Conservation (phyloP, 2,329 filamentous ascomycete genomes). For the Tolypocladium tundrense region DNA sequence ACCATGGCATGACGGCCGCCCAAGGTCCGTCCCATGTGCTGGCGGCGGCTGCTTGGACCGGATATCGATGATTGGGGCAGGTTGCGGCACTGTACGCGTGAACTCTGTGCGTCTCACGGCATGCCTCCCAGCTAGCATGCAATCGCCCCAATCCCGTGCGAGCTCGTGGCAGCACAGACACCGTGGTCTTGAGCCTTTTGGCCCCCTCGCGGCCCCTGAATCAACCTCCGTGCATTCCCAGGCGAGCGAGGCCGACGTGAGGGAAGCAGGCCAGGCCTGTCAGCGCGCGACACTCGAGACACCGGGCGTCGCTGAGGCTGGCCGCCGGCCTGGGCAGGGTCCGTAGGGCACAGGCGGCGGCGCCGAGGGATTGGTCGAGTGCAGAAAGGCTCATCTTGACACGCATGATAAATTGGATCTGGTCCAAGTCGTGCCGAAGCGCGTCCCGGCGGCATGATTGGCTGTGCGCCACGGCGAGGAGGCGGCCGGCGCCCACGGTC, state of each 20-base stretch:
- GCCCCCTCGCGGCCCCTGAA: background rate
- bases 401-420: slow-evolving; percentile 9
- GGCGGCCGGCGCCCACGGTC: background rate
- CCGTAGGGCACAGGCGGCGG: background rate
- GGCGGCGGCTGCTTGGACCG: background rate
- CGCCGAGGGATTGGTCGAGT: slow-evolving; percentile 4
- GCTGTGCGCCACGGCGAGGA: background rate
- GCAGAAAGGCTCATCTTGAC: slow-evolving; percentile 10
- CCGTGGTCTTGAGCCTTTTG: background rate
- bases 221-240: background rate
- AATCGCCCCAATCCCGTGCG: background rate
- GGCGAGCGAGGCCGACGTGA: background rate
- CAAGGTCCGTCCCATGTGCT: too few species aligned
- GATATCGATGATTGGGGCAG: background rate
- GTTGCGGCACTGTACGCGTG: background rate
- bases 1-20: background rate
- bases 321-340: background rate
- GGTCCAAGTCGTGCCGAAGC: slow-evolving; percentile 7
- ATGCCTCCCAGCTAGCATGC: background rate
- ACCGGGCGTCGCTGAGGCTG: background rate
- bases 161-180: background rate
- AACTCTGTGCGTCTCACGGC: background rate
- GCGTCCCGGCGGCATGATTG: slow-evolving; percentile 8
- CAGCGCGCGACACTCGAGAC: slow-evolving; percentile 1
- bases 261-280: background rate